phyloP scores from a whole-genome alignment of 2,329 filamentous ascomycete genomes.

The Cadophora sp. region DNA sequence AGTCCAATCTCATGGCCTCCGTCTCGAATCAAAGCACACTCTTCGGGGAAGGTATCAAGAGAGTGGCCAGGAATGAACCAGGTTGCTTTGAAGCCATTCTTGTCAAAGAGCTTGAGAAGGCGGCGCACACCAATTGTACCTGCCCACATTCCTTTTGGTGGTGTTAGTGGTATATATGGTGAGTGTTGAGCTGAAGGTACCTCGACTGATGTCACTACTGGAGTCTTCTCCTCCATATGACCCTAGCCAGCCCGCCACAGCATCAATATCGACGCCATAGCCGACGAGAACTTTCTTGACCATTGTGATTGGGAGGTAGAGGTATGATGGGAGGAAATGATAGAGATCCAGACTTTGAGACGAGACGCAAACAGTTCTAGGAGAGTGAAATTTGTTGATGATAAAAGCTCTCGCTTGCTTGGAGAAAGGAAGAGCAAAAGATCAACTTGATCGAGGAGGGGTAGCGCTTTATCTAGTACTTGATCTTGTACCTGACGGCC shows the following conservation, averaged over 20 bases:
- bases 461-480: conserved; percentile 21
- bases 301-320: conserved; percentile 41
- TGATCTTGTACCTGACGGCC: conserved; percentile 10
- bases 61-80: conserved; percentile 71
- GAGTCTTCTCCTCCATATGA: conserved; percentile 78
- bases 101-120: conserved; percentile 73
- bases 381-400: neutral
- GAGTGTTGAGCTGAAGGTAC: conserved; percentile 45
- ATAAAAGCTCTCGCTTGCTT: neutral
- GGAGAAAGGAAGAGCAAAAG: conserved; percentile 7
- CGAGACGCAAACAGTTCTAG: neutral
- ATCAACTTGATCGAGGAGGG: conserved; percentile 23
- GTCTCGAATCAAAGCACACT: conserved; percentile 66
- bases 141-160: conserved; percentile 63
- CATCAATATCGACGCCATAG: conserved; percentile 78
- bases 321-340: neutral
- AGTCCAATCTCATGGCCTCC: conserved; percentile 69
- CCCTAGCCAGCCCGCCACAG: conserved; percentile 78
- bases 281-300: conserved; percentile 60
- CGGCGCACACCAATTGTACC: conserved; percentile 70
- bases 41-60: conserved; percentile 70
- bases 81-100: conserved; percentile 74
- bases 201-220: conserved; percentile 74
- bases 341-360: neutral
- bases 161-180: conserved; percentile 11